These are phyloP conservation scores for Hortiboletus campestris DNA, from an alignment of 768 basidiomycete species.

Conservation along the genomic window DNA sequence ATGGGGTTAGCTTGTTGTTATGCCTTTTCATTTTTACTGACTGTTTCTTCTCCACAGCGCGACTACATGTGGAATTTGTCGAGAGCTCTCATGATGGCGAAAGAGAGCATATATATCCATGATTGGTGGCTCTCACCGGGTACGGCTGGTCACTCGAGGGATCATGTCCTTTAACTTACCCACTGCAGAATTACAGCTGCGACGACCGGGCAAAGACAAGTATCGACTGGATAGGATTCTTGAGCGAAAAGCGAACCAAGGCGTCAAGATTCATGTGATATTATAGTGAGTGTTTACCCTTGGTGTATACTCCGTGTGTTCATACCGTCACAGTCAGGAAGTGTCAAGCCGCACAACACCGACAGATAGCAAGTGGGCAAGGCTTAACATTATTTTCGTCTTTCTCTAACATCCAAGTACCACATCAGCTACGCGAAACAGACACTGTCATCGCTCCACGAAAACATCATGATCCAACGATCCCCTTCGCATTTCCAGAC, in stretches of 20 bases:
- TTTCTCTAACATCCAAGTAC: conserved; percentile 6
- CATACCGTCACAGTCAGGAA: conserved; percentile 63
- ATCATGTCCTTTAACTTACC: not conserved
- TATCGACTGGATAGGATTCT: conserved; percentile 87
- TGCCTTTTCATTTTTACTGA: not conserved
- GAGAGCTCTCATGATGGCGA: conserved; percentile 85
- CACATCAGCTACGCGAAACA: conserved; percentile 81
- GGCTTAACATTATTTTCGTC: not conserved
- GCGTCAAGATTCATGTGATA: conserved; percentile 94
- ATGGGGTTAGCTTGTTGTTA: conserved; percentile 64
- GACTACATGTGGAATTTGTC: conserved; percentile 99
- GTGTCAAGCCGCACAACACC: conserved; percentile 95
- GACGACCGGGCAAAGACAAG: conserved; percentile 78
- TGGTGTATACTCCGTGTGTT: not conserved
- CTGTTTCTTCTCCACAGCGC: conserved; percentile 48
- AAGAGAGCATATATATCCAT: conserved; percentile 89
- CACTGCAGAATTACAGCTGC: conserved; percentile 70
- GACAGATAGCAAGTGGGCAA: conserved; percentile 81
- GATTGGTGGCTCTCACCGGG: conserved; percentile 98
- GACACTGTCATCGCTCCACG: conserved; percentile 71
- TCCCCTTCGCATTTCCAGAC: conserved; percentile 98
- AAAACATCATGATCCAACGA: conserved; percentile 93
- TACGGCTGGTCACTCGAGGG: conserved; percentile 28
- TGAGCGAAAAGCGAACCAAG: conserved; percentile 89
- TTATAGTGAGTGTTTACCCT: conserved; percentile 63